Conservation (phyloP, 345 rosid genomes). For the Citrus australasica region DNA sequence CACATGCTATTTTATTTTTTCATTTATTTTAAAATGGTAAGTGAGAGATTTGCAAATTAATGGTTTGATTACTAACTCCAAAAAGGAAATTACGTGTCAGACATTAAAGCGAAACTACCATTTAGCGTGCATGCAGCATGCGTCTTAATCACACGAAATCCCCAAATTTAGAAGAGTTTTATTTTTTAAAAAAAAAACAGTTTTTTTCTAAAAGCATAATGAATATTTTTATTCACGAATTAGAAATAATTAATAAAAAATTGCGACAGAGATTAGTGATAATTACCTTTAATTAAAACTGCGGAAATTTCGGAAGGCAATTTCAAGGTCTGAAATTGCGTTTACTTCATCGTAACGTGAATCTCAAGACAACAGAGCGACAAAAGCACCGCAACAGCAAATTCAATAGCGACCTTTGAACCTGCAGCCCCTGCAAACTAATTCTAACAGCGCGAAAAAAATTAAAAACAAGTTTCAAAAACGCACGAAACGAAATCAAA, state of each 20-base stretch:
- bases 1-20: no score
- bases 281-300: neutral
- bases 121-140: neutral
- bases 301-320: neutral
- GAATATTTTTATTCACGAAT: no score
- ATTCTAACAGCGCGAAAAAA: neutral
- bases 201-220: no score
- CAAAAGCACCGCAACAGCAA: neutral
- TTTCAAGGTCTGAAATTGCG: neutral
- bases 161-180: neutral
- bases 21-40: no score
- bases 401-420: conserved; percentile 1
- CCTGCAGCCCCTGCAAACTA: neutral
- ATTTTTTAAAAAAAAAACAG: no score
- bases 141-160: neutral
- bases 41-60: neutral
- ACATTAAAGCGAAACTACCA: neutral
- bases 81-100: neutral
- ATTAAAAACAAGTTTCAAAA: neutral
- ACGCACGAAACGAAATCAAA: neutral
- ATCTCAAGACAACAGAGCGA: conserved; percentile 12
- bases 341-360: conserved; percentile 16
- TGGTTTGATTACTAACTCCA: neutral
- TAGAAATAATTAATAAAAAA: neutral
- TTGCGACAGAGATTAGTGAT: neutral